phyloP scores from a whole-genome alignment of 2,329 filamentous ascomycete genomes.

The Daldinia sp. region DNA sequence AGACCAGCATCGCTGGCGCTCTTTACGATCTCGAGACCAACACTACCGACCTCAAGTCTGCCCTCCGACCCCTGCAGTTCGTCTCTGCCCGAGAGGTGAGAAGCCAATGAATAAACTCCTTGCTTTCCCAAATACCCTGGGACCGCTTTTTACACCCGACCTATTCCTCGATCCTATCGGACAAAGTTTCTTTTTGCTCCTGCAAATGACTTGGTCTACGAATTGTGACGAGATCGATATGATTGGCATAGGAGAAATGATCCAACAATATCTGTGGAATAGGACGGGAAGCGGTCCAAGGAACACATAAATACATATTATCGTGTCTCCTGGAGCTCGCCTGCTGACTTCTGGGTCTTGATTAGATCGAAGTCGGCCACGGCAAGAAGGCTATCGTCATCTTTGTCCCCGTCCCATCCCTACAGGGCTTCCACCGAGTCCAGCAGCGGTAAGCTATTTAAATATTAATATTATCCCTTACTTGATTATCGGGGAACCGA shows the following conservation, averaged over 20 bases:
- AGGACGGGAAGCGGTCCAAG: conserved; percentile 81
- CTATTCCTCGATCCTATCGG: conserved; percentile 42
- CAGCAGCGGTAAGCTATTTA: conserved; percentile 91
- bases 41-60: conserved; percentile 96
- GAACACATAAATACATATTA: conserved; percentile 55
- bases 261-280: conserved; percentile 59
- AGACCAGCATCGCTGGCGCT: conserved; percentile 95
- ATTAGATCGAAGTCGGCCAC: conserved; percentile 99
- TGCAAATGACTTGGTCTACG: conserved; percentile 35
- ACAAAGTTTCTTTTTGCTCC: conserved; percentile 26
- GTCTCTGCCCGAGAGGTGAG: conserved; percentile 99
- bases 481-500: background rate
- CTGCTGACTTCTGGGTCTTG: conserved; percentile 74
- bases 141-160: conserved; percentile 39
- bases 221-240: conserved; percentile 32
- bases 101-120: conserved; percentile 47
- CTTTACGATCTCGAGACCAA: conserved; percentile 99
- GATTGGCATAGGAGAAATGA: conserved; percentile 33
- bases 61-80: conserved; percentile 97
- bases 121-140: conserved; percentile 28
- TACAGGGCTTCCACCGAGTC: conserved; percentile 98
- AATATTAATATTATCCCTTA: background rate
- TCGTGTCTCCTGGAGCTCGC: conserved; percentile 72
- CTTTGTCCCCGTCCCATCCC: conserved; percentile 99
- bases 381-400: conserved; percentile 99